Evolutionary conservation across 1,284 basidiomycete genomes (phyloP).

Genomic region (Porphyrellus sp.): DNA sequence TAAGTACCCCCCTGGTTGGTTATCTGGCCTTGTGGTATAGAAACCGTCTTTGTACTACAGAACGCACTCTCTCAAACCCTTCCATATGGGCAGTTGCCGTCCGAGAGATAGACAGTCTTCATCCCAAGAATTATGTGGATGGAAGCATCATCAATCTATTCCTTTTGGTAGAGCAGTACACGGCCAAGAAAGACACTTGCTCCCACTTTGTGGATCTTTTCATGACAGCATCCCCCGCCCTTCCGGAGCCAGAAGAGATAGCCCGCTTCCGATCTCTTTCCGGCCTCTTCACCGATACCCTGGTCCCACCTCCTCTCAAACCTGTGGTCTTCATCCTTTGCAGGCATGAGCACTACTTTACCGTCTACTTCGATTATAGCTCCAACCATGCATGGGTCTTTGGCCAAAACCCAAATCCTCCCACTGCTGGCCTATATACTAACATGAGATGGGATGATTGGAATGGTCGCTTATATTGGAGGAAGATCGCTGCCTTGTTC

Average conservation of each 20-base stretch:
- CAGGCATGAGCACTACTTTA: slow-evolving; percentile 12
- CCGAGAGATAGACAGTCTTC: slow-evolving; percentile 4
- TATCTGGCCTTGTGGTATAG: neutral
- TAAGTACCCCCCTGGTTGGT: neutral
- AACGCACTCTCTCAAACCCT: neutral
- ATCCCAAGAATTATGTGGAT: neutral
- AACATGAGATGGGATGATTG: neutral
- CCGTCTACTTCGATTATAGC: slow-evolving; percentile 8
- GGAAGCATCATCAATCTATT: slow-evolving; percentile 13
- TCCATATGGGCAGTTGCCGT: slow-evolving; percentile 8
- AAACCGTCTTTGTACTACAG: neutral
- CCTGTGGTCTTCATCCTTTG: slow-evolving; percentile 10
- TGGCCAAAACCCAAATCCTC: neutral
- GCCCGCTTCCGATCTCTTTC: neutral
- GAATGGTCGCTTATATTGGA: slow-evolving; percentile 9
- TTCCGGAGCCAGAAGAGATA: neutral
- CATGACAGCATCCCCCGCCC: neutral
- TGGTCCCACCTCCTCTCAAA: neutral
- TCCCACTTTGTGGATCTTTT: slow-evolving; percentile 10
- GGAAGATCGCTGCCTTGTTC: slow-evolving; percentile 6
- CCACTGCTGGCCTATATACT: neutral
- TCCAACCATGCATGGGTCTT: slow-evolving; percentile 5
- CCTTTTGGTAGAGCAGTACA: neutral
- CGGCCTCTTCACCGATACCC: neutral
- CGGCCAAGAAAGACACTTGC: neutral